Evolutionary conservation across 2,329 filamentous ascomycete species (phyloP), one percentile per base, ranked within the genome.

Genomic region (Trichoderma arundinaceum): DNA sequence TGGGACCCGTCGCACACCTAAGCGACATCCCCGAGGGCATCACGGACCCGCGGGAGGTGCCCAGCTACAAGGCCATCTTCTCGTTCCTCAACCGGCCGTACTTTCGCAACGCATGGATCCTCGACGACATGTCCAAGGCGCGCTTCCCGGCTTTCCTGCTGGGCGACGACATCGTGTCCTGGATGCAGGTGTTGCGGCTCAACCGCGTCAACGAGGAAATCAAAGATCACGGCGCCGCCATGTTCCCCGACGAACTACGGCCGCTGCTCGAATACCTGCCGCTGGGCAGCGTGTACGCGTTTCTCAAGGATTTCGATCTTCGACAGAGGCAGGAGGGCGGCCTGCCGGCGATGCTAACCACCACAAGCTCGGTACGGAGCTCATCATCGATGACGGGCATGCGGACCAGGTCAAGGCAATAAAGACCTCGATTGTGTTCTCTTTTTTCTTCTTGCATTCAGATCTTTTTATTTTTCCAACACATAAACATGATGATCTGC

Each of bases 191-290:
- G 15, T 69, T 78, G 8, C 71, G 71, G 1, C 51, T 77, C 35
- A 78, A 78, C 52, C 74, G 74, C 4, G 69, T 74, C 17, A 74
- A 76, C 68, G 75, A 78, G 64, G 77, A 78, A 58, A 74, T 78
- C 66, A 75, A 71, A 57, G 73, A 78, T 68, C 64, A 75, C 17
- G 69, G 69, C 1, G 76, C 75, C 12, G 57, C 72, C 9, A 68
- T 77, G 13, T 77, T 75, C 57, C 75, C 75, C 19, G 49, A 68
- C 44, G 65, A 69, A n/a, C 65, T 69, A 28, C 67, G 67, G 28
- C 65, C 62, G 32, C 38, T 69, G 60, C 67, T 69, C 39, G 68
- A 69, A 12, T 69, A 69, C 53, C 28, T 69, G 66, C 68, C 68
- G 15, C 58, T 69, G 28, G 67, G 67, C 35, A 69, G 52, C 51